phyloP scores from a whole-genome alignment of 345 rosid genomes.

The Moricandia moricandioides region DNA sequence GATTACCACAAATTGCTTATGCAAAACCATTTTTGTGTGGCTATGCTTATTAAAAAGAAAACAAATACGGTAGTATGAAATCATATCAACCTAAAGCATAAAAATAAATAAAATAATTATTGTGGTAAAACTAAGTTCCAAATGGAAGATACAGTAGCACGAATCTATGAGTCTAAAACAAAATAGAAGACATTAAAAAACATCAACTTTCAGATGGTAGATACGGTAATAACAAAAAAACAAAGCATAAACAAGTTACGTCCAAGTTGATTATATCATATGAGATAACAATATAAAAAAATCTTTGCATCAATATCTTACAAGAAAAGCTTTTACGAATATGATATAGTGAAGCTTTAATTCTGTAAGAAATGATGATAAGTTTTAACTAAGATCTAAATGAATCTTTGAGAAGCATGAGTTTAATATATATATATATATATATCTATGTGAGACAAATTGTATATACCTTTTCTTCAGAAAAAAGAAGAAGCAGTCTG shows the following conservation, averaged over 20 bases:
- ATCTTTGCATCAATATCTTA: not conserved
- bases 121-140: not conserved
- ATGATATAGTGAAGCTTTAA: not conserved
- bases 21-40: not conserved
- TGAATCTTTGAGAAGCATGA: not conserved
- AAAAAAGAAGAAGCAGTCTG: not conserved
- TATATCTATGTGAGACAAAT: not conserved
- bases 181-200: not conserved
- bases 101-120: no score
- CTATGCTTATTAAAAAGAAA: not conserved
- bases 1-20: not conserved
- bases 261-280: not conserved
- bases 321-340: not conserved
- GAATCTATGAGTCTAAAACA: not conserved
- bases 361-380: not conserved
- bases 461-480: not conserved
- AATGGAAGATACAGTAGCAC: not conserved
- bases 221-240: not conserved
- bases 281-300: not conserved
- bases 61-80: not conserved
- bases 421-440: not conserved
- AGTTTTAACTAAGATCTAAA: not conserved
- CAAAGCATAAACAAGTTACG: not conserved
- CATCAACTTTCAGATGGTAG: not conserved
- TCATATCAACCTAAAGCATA: not conserved